These are phyloP conservation scores for Vaccinium vitisidaea DNA, from an alignment of 148 eudicot species.

Conservation along the genomic window DNA sequence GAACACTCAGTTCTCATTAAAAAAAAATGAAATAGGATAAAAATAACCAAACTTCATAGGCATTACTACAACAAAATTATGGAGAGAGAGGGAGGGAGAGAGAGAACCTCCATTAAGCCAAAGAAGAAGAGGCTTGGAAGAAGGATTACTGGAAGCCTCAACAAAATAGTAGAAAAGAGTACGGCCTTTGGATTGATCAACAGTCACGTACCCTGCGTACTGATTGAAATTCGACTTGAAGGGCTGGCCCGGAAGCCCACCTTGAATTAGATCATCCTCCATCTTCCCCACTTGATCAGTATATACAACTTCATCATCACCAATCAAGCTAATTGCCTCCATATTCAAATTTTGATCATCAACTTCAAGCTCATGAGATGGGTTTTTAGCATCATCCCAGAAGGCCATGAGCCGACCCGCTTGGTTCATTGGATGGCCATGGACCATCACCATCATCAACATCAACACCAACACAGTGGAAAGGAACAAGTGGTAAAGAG, in stretches of 20 bases:
- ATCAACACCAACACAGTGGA: neutral
- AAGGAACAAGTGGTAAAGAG: neutral
- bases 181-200: slow-evolving; percentile 37
- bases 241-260: slow-evolving; percentile 51
- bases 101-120: slow-evolving; percentile 53
- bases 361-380: neutral
- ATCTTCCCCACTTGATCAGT: slow-evolving; percentile 16
- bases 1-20: no score
- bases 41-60: neutral
- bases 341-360: slow-evolving; percentile 9
- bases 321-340: neutral
- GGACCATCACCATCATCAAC: neutral
- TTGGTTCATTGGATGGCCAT: slow-evolving; percentile 17
- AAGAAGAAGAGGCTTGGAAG: slow-evolving; percentile 41
- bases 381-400: slow-evolving; percentile 17
- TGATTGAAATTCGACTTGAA: slow-evolving; percentile 30
- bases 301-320: neutral
- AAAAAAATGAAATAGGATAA: neutral
- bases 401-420: slow-evolving; percentile 23
- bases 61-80: neutral
- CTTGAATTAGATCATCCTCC: slow-evolving; percentile 29
- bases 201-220: slow-evolving; percentile 44
- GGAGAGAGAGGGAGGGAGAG: neutral
- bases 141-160: slow-evolving; percentile 32
- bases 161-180: slow-evolving; percentile 45